phyloP scores from a whole-genome alignment of 352 stramenopile species.

The Globisporangium canariense region DNA sequence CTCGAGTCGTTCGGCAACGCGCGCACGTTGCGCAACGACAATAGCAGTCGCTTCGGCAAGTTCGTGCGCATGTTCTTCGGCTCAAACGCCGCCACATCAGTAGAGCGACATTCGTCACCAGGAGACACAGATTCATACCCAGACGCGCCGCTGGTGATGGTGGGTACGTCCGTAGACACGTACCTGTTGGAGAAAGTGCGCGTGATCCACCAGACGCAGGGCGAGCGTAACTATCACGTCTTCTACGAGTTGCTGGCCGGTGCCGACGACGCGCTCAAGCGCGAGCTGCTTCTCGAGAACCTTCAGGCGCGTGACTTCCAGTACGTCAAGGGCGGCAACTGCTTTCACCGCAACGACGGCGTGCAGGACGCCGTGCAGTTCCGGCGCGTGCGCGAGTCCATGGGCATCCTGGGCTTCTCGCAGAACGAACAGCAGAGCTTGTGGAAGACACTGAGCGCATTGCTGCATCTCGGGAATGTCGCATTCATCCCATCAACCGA shows the following conservation, averaged over 20 bases:
- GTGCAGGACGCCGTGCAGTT: slow-evolving; percentile 67
- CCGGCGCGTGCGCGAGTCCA: slow-evolving; percentile 54
- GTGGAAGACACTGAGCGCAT: slow-evolving; percentile 63
- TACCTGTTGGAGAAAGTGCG: slow-evolving; percentile 94
- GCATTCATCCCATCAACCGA: slow-evolving; percentile 57
- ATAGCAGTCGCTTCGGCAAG: slow-evolving; percentile 85
- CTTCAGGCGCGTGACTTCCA: slow-evolving; percentile 45
- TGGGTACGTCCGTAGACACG: slow-evolving; percentile 72
- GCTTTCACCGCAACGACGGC: slow-evolving; percentile 63
- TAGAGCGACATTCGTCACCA: neutral
- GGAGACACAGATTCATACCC: neutral
- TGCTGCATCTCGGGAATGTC: slow-evolving; percentile 86
- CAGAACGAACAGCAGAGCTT: slow-evolving; percentile 53
- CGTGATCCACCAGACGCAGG: slow-evolving; percentile 66
- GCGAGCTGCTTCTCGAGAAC: slow-evolving; percentile 33
- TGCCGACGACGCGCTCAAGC: slow-evolving; percentile 44
- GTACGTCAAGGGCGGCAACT: slow-evolving; percentile 68
- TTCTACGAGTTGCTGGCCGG: slow-evolving; percentile 77
- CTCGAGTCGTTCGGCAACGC: slow-evolving; percentile 87
- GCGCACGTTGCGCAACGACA: slow-evolving; percentile 74
- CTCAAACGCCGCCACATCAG: slow-evolving; percentile 21
- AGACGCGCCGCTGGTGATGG: slow-evolving; percentile 43
- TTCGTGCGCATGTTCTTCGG: slow-evolving; percentile 88
- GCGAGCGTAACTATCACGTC: slow-evolving; percentile 81
- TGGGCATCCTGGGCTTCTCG: slow-evolving; percentile 73